Base-by-base conservation (phyloP, 441 rosid species). In the Pelargonium myrrhifolium region DNA sequence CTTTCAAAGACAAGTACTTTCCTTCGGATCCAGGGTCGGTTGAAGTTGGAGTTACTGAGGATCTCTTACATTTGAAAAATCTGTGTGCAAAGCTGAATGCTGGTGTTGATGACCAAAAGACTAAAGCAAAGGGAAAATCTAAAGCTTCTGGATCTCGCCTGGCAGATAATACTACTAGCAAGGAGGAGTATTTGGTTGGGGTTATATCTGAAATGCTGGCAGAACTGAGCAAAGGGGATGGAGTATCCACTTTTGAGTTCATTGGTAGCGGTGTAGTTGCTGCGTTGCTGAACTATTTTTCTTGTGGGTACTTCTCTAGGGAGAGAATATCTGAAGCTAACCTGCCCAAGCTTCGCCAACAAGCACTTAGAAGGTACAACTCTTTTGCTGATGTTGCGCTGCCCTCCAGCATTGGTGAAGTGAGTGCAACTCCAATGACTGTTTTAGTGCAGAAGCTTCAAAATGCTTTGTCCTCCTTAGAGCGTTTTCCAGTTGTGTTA, bases 161-260 rank as follows among this genome's bases (percentile, higher is more conserved):
- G 28, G 77, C 82, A 73, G 97, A 95, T 20, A 78, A 70, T 74
- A 84, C 87, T 74, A 73, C 89, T 71, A 79, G 77, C 65, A 96
- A 86, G 77, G 99, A 93, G 74, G 98, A 93, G 66, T 86, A 85
- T 76, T 83, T 96, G 86, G 78, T 80, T 71, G 94, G 82, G 53
- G 84, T 93, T 73, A 77, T 93, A 68, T 79, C 93, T 74, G 97
- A 96, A 79, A 87, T 96, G 85, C 86, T 93, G 62, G 72, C 79
- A 75, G 99, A 96, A 76, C 81, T 96, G 67, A 83, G 89, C 71
- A 96, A 90, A 80, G 99, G 99, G 70, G 96, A 91, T 71, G 97
- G 99, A 67, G 99, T 96, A 60, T 93, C 99, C 69, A 96, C 99
- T 21, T 96, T 96, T 84, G 98, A 96, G 86, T 96, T 96, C 71